These are phyloP conservation scores for Wallacemonas sp. DNA, from an alignment of 208 protist species.

Conservation along the genomic window DNA sequence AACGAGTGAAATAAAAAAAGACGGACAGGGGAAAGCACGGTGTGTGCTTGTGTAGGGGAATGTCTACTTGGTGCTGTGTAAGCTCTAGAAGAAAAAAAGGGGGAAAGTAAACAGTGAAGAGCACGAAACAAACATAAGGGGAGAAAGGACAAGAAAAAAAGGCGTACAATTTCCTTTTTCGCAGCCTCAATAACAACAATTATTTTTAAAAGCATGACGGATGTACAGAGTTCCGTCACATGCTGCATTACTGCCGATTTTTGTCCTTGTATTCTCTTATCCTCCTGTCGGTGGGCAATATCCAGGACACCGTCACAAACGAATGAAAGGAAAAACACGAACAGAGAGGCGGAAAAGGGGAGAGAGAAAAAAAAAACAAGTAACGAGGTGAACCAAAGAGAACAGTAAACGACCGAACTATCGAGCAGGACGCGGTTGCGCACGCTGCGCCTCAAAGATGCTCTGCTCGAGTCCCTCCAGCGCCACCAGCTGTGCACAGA, in stretches of 20 bases:
- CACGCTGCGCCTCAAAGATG: conserved; percentile 2
- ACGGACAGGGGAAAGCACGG: background rate
- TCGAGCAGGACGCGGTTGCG: background rate
- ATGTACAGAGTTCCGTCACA: too few relatives aligned
- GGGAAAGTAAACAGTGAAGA: too few relatives aligned
- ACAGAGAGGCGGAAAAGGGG: too few relatives aligned
- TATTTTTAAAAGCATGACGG: too few relatives aligned
- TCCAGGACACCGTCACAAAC: background rate
- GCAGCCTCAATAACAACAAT: too few relatives aligned
- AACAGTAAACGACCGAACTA: conserved; percentile 12
- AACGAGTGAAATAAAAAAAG: conserved; percentile 9
- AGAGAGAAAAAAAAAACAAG: too few relatives aligned
- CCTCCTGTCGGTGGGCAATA: too few relatives aligned
- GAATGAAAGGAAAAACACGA: conserved; percentile 22
- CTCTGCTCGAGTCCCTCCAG: conserved; percentile 47
- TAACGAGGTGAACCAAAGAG: conserved; percentile 19
- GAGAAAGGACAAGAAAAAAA: too few relatives aligned
- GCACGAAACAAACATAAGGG: too few relatives aligned
- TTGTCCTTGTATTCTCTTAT: background rate
- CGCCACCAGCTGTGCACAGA: conserved; percentile 76
- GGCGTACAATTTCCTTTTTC: too few relatives aligned
- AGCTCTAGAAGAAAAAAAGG: too few relatives aligned
- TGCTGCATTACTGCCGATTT: too few relatives aligned
- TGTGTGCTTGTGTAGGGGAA: background rate
- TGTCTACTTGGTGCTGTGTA: background rate